Evolutionary conservation across 225 moss, liverwort and hornwort genomes (phyloP).

Genomic region (Pleurozium schreberi): DNA sequence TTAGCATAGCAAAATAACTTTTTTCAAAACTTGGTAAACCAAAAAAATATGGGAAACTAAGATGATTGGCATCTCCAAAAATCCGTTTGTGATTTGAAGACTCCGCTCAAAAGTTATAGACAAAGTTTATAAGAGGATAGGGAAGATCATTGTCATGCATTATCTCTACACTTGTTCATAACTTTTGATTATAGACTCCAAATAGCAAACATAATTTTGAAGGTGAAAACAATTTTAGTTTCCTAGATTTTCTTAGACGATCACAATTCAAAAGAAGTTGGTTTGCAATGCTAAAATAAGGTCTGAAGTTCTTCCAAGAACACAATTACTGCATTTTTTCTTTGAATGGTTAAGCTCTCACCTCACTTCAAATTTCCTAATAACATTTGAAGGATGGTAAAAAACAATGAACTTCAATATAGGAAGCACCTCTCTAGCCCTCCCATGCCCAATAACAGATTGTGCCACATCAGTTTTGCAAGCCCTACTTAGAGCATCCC

Average conservation of each 20-base stretch:
- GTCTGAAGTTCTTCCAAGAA: rapidly evolving
- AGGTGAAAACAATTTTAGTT: neutral
- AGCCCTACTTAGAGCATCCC: rapidly evolving
- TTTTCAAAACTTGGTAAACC: neutral
- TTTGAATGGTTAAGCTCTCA: neutral
- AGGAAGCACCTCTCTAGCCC: neutral
- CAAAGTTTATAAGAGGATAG: rapidly evolving
- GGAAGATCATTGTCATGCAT: rapidly evolving
- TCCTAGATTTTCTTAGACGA: neutral
- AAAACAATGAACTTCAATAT: neutral
- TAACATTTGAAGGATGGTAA: no score
- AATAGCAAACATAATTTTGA: rapidly evolving
- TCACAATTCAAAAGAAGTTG: neutral
- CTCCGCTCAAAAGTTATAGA: neutral
- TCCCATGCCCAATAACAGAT: no score
- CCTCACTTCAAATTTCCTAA: neutral
- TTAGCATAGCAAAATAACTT: rapidly evolving
- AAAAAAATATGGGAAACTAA: rapidly evolving
- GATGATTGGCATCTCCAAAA: neutral
- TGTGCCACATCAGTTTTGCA: rapidly evolving
- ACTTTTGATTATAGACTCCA: neutral
- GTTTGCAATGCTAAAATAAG: neutral
- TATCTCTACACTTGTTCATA: neutral
- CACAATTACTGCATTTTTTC: rapidly evolving
- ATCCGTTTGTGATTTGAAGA: neutral